Evolutionary conservation across 768 basidiomycete genomes (phyloP).

Genomic region (Suillus cothurnatus): DNA sequence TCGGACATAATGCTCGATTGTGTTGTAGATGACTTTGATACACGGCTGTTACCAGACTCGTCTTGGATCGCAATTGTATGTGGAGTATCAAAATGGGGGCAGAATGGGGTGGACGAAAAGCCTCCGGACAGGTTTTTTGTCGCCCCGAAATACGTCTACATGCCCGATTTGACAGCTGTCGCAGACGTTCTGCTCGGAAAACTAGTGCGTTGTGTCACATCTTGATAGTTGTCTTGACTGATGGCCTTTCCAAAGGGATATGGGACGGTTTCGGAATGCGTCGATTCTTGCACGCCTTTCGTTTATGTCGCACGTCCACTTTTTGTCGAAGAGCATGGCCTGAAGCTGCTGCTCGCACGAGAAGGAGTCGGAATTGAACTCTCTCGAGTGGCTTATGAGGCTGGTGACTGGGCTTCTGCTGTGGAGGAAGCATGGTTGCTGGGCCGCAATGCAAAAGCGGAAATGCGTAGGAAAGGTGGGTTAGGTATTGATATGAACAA

Average conservation of each 20-base stretch:
- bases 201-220: constrained; percentile 49
- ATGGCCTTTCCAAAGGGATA: constrained; percentile 55
- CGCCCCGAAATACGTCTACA: constrained; percentile 76
- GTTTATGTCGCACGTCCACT: constrained; percentile 80
- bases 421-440: constrained; percentile 59
- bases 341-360: constrained; percentile 60
- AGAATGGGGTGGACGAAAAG: constrained; percentile 27
- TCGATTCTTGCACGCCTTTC: constrained; percentile 76
- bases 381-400: constrained; percentile 62
- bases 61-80: constrained; percentile 84
- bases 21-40: constrained; percentile 30
- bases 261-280: constrained; percentile 79
- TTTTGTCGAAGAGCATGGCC: constrained; percentile 81
- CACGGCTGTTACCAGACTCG: constrained; percentile 59
- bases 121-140: constrained; percentile 75
- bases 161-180: constrained; percentile 78
- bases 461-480: constrained; percentile 45
- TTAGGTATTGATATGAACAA: constrained; percentile 40
- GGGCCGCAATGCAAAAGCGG: constrained; percentile 50
- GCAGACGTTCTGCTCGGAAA: constrained; percentile 80
- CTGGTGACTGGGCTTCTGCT: constrained; percentile 68
- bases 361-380: constrained; percentile 75
- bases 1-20: constrained; percentile 9
- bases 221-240: background rate
- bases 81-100: constrained; percentile 61